Conservation (phyloP, 352 stramenopile species). For the Globisporangium canariense region DNA sequence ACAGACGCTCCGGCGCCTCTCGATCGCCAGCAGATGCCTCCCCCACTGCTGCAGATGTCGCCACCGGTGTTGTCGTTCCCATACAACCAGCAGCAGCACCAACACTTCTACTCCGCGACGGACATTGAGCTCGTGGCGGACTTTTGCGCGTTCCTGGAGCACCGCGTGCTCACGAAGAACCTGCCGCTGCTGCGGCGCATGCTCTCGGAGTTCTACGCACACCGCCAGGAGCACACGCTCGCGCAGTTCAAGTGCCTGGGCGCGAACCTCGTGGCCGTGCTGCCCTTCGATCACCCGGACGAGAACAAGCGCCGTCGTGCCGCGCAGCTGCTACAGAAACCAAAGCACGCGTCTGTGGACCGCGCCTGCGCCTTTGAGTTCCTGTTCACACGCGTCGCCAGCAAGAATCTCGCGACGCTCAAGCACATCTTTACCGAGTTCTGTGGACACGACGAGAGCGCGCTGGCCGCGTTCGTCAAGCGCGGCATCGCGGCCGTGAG, state of each 20-base stretch:
- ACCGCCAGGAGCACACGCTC: conserved; percentile 41
- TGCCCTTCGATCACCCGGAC: conserved; percentile 26
- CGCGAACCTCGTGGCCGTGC: conserved; percentile 38
- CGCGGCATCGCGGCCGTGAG: conserved; percentile 29
- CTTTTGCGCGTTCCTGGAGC: conserved; percentile 54
- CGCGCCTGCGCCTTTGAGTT: conserved; percentile 36
- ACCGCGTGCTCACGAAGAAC: conserved; percentile 41
- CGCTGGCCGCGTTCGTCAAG: conserved; percentile 27
- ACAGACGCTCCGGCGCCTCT: no score
- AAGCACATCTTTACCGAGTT: conserved; percentile 45
- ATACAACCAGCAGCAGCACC: neutral
- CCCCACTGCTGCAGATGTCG: no score
- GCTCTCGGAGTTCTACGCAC: conserved; percentile 45
- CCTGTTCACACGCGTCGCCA: conserved; percentile 33
- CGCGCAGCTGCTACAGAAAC: conserved; percentile 27
- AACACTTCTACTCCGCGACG: neutral
- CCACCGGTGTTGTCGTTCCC: no score
- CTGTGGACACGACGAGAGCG: conserved; percentile 18
- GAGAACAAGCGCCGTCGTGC: conserved; percentile 10
- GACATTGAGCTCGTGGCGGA: conserved; percentile 44
- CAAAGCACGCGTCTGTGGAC: conserved; percentile 20
- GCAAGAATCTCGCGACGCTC: conserved; percentile 34
- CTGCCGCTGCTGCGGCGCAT: conserved; percentile 51
- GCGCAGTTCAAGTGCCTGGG: conserved; percentile 30
- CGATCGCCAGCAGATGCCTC: no score